Conservation (phyloP, 345 rosid genomes). For the Lagerstroemia speciosa region DNA sequence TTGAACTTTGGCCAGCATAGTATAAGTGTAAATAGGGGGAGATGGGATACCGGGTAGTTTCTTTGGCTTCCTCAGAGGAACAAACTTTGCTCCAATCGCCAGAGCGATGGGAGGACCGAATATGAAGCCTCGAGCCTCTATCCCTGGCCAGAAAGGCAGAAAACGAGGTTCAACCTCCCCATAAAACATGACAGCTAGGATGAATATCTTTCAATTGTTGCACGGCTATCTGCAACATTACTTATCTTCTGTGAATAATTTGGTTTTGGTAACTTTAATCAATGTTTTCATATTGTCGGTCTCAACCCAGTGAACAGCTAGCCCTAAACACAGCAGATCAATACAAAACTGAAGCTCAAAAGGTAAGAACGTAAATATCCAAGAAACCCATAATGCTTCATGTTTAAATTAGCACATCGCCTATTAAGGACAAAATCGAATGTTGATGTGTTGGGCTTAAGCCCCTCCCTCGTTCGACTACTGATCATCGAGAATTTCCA, state of each 20-base stretch:
- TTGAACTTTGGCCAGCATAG: background rate
- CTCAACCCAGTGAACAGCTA: background rate
- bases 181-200: background rate
- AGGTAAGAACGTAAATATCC: background rate
- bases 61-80: slow-evolving; percentile 85
- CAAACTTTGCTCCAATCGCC: slow-evolving; percentile 97
- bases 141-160: slow-evolving; percentile 36
- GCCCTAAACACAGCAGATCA: background rate
- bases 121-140: slow-evolving; percentile 93
- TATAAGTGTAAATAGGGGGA: background rate
- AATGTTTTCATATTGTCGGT: background rate
- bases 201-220: background rate
- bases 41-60: slow-evolving; percentile 68
- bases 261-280: background rate
- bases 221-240: background rate
- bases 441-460: background rate
- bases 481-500: background rate
- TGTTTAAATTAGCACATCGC: background rate
- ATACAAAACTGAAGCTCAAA: background rate
- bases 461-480: background rate
- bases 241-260: background rate
- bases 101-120: slow-evolving; percentile 95
- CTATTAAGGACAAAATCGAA: background rate
- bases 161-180: background rate
- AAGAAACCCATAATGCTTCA: background rate